Conservation (phyloP, 345 rosid species). For the Gossypium sturtianum region DNA sequence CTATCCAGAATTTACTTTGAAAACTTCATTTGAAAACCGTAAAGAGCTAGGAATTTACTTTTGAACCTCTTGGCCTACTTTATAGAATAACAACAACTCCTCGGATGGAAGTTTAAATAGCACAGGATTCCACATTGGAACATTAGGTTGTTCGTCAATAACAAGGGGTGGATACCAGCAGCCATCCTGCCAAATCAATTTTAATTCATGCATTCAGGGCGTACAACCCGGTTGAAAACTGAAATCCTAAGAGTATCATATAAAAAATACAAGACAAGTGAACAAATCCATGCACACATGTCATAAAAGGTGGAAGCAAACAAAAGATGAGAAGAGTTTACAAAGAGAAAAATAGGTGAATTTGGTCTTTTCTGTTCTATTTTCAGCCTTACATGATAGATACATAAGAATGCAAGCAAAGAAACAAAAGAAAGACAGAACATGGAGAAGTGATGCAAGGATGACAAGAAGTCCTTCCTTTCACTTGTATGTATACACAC, state of each 20-base stretch:
- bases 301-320: background rate
- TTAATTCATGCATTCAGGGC: constrained; percentile 3
- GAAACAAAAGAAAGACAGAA: background rate
- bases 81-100: constrained; percentile 76
- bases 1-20: background rate
- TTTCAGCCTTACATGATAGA: background rate
- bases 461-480: background rate
- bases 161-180: constrained; percentile 51
- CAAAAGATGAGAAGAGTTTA: background rate
- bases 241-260: background rate
- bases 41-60: constrained; percentile 39
- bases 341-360: background rate
- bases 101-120: constrained; percentile 70
- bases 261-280: constrained; percentile 6
- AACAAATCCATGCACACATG: background rate
- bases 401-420: background rate
- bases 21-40: background rate
- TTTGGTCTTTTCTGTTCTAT: background rate
- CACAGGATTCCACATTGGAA: constrained; percentile 94
- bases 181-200: constrained; percentile 49
- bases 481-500: background rate
- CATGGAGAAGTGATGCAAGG: background rate
- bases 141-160: constrained; percentile 59
- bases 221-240: background rate
- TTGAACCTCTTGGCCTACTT: constrained; percentile 84